Conservation (phyloP, 2,329 filamentous ascomycete species). For the Colletotrichum cuscutae region DNA sequence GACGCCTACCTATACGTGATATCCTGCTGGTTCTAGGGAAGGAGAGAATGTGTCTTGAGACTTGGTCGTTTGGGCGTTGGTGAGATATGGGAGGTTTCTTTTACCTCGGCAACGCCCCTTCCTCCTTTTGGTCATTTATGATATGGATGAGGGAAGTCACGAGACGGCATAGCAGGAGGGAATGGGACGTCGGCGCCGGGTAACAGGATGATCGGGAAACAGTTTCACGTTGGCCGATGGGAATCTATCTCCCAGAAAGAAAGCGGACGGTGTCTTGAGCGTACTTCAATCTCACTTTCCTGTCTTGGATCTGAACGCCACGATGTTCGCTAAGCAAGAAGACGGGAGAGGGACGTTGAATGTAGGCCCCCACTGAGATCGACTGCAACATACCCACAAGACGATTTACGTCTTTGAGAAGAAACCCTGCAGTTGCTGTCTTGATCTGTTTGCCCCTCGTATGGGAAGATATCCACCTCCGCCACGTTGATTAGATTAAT, state of each 20-base stretch:
- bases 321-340: neutral
- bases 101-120: neutral
- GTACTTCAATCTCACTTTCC: constrained; percentile 1
- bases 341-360: neutral
- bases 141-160: constrained; percentile 16
- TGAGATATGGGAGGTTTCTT: neutral
- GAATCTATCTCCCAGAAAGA: neutral
- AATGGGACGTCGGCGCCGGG: neutral
- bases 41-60: neutral
- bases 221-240: neutral
- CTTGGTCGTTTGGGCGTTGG: neutral
- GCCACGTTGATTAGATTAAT: neutral
- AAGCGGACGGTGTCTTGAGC: constrained; percentile 1
- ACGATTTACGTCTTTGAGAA: neutral
- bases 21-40: neutral
- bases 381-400: too few relatives aligned
- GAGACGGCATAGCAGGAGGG: constrained; percentile 2
- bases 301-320: constrained; percentile 21
- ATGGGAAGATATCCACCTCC: neutral
- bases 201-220: neutral
- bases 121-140: constrained; percentile 27
- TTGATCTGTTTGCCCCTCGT: neutral
- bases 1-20: neutral
- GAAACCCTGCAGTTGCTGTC: neutral
- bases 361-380: neutral